These are phyloP conservation scores for Bipolaris bicolor DNA, from an alignment of 2,329 filamentous ascomycete genomes.

Conservation along the genomic window DNA sequence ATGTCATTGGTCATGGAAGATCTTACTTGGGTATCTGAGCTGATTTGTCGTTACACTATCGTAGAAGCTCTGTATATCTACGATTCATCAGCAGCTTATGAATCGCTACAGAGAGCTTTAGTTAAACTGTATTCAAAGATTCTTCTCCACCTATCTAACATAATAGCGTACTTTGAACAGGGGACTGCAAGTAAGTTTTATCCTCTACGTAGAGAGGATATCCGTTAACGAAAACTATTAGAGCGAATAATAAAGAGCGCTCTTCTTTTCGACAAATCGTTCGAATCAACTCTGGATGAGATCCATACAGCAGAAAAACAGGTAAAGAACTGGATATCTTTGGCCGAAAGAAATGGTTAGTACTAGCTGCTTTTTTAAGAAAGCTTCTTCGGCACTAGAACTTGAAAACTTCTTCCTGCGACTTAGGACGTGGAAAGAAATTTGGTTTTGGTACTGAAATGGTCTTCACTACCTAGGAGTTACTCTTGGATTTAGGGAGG, in stretches of 20 bases:
- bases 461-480: no score
- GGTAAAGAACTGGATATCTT: not conserved
- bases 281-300: not conserved
- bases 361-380: not conserved
- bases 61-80: constrained; percentile 13
- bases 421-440: no score
- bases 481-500: no score
- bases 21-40: constrained; percentile 15
- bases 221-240: not conserved
- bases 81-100: constrained; percentile 3
- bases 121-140: not conserved
- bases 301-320: not conserved
- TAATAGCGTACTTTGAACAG: not conserved
- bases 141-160: not conserved
- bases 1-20: constrained; percentile 9
- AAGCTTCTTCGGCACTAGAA: no score
- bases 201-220: not conserved
- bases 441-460: no score
- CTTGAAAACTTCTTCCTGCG: no score
- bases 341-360: not conserved
- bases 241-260: not conserved
- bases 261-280: not conserved
- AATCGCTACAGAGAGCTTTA: not conserved
- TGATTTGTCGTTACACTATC: constrained; percentile 19
- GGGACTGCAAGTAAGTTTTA: not conserved